Conservation (phyloP, 352 stramenopile genomes). For the Paralagenidium karlingii region DNA sequence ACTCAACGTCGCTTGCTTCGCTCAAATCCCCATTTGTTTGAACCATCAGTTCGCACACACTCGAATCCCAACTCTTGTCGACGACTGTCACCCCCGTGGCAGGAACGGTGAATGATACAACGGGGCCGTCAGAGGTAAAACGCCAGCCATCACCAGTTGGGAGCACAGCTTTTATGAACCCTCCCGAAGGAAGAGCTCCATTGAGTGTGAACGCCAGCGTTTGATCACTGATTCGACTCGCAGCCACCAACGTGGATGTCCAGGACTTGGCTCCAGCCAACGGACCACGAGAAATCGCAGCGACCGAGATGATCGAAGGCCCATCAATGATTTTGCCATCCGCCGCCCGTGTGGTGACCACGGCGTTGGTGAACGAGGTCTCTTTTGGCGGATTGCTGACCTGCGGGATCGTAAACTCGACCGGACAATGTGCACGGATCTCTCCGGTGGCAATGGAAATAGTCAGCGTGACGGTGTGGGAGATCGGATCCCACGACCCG, state of each 20-base stretch:
- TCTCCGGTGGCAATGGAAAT: slow-evolving; percentile 8
- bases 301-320: slow-evolving; percentile 22
- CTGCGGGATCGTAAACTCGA: slow-evolving; percentile 16
- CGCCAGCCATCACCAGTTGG: slow-evolving; percentile 29
- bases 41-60: slow-evolving; percentile 13
- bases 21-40: slow-evolving; percentile 21
- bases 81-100: slow-evolving; percentile 15
- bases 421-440: slow-evolving; percentile 15
- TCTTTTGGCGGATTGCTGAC: slow-evolving; percentile 46
- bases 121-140: slow-evolving; percentile 1
- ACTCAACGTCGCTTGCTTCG: slow-evolving; percentile 17
- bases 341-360: slow-evolving; percentile 15
- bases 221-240: slow-evolving; percentile 44
- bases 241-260: slow-evolving; percentile 16
- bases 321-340: slow-evolving; percentile 35
- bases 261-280: slow-evolving; percentile 21
- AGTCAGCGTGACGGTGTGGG: slow-evolving; percentile 17
- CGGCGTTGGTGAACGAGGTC: slow-evolving; percentile 21
- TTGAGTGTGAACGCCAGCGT: slow-evolving; percentile 22
- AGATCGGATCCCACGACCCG: slow-evolving; percentile 17
- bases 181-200: slow-evolving; percentile 34
- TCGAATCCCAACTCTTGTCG: slow-evolving; percentile 15
- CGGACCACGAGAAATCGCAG: slow-evolving; percentile 19
- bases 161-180: slow-evolving; percentile 21
- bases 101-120: slow-evolving; percentile 18